These are phyloP conservation scores for Colletotrichum sp. DNA, from an alignment of 2,329 filamentous ascomycete genomes.

Conservation along the genomic window DNA sequence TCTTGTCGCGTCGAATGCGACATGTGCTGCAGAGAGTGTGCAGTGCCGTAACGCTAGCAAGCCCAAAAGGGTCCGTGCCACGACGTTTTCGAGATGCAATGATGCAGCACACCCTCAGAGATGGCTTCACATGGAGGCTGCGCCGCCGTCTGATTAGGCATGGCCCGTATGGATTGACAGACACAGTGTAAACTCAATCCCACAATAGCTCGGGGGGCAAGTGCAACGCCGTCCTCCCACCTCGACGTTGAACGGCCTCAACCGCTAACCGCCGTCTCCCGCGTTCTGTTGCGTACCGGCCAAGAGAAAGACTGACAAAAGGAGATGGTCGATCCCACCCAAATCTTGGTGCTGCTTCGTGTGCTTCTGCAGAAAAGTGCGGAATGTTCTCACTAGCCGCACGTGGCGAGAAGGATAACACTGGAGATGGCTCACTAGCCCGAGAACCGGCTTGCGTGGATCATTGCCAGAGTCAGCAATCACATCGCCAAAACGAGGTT, in stretches of 20 bases:
- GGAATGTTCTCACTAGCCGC: neutral
- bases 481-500: neutral
- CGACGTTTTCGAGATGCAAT: neutral
- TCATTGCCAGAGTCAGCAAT: neutral
- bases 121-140: neutral
- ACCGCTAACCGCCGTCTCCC: neutral
- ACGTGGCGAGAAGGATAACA: neutral
- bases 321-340: neutral
- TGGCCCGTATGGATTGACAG: neutral
- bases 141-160: neutral
- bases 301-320: neutral
- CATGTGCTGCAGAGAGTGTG: neutral
- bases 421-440: neutral
- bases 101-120: neutral
- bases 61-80: neutral
- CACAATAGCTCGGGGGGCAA: neutral
- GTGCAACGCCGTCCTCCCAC: neutral
- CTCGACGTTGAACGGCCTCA: neutral
- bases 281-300: neutral
- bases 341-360: neutral
- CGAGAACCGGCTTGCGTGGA: neutral
- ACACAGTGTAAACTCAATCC: neutral
- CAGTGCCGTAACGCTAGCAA: neutral
- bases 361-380: neutral
- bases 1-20: neutral